Evolutionary conservation across 352 stramenopile genomes (phyloP), one percentile per base, ranked within the genome.

Genomic region (Halophytophthora polymorphica): DNA sequence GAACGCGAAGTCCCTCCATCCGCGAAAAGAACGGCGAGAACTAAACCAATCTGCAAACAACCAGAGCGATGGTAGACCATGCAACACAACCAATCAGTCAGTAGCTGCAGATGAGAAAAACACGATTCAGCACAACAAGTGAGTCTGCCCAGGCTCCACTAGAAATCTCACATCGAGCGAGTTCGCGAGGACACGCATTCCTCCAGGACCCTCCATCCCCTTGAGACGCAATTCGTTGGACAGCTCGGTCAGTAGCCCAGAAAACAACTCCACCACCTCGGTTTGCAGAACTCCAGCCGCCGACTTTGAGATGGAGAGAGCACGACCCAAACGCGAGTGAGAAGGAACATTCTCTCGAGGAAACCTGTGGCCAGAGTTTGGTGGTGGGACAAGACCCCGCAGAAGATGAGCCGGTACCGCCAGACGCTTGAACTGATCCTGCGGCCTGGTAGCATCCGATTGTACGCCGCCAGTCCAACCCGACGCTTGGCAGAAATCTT

Each of bases 11-110:
- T 35, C 34, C 51, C 44, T 59, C 64, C 50, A 49, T 63, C 57
- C n/a, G 55, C 56, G 38, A 69, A 82, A 34, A 86, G 46, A 23
- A 67, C 56, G 14, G 65, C 50, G 25, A 79, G 43, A 45, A 78
- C 48, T 23, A 79, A 29, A 6, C 63, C 64, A 58, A 86, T 58
- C 65, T 85, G 50, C 23, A 44, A 41, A 31, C 25, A 31, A 34
- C 38, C 34, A 56, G 11, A 31, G n/a, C 17, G 29, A 36, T 10
- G 19, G 19, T 42, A 21, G 58, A 31, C 25, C 25, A 31, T 8
- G 8, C 25, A 4, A 31, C 25, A 31, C 25, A 4, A 31, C 25
- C 4, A 31, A 8, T 8, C 25, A 31, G 25, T 31, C 4, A 31
- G 25, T 31, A 31, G 25, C 25, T 31, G 25, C 4, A 31, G 4